Base-by-base conservation (phyloP, 1,284 basidiomycete genomes). In the Ustilago tritici region DNA sequence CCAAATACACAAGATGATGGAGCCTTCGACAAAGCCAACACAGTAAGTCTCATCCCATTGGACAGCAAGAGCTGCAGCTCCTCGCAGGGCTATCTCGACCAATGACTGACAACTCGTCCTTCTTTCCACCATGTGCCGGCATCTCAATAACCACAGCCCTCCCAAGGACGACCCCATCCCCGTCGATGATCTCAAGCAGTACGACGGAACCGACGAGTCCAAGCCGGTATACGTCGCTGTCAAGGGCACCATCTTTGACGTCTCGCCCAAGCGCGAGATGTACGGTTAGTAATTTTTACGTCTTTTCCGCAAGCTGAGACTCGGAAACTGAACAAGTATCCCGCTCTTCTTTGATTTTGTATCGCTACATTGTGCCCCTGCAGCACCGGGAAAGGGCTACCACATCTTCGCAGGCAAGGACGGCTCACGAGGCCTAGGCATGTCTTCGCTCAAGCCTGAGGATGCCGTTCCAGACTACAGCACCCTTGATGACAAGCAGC, bases 391-490 rank as follows among this genome's bases (percentile, higher is more conserved):
- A 6, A 84, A 82, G 53, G 83, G 84, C n/a, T 85, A 85, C 62
- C 67, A 84, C 71, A 86, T 89, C 38, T 90, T 90, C 80, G 89
- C 95, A 11, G 95, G 95, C 52, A 97, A 94, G 88, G 96, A 98
- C 82, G 96, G 81, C 36, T 86, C 84, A 28, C 76, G 84, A 28
- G 87, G 82, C 0, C 82, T 88, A 0, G 89, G 89, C 64, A 89
- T 89, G 88, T 95, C 93, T 41, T 95, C 93, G 80, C 88, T 98
- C 80, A 94, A 95, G 78, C 88, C 89, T 5, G 93, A 95, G 86
- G 92, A 98, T 84, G 96, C 95, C 0, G 89, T 95, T 3, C 87
- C 94, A 4, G 95, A 99, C 86, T 98, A 94, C 86, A 93, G 92
- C 76, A 88, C 86, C 0, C 89, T 99, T 54, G 89, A 90, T 60